A percentile compares a stretch with the other conserved stretches of the same genome.
Conservation (phyloP, 1,139 yeast species). For the Debaryomyces sp. region DNA sequence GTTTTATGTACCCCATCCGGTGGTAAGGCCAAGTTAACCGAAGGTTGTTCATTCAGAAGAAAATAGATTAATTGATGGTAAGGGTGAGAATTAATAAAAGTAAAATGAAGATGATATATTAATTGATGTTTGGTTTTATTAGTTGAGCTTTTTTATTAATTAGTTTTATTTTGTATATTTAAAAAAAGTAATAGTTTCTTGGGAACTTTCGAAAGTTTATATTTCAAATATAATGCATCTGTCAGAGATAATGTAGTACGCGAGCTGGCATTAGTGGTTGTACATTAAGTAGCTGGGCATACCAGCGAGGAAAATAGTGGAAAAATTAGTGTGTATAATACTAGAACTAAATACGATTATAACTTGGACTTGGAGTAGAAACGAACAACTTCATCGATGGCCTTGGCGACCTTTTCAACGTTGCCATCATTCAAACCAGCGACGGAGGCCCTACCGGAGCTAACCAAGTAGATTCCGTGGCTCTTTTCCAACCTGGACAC, state of each 20-base stretch:
- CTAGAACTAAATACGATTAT: conserved; percentile 15
- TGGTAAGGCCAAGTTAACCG: conserved; percentile 97
- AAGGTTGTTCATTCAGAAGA: conserved; percentile 97
- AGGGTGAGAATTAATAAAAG: conserved; percentile 7
- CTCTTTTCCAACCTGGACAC: conserved; percentile 75
- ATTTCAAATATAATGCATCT: conserved; percentile 9
- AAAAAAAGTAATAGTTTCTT: conserved; percentile 5
- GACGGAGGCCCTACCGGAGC: conserved; percentile 90
- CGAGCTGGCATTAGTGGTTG: not conserved
- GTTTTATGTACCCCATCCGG: conserved; percentile 97
- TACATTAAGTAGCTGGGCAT: not conserved
- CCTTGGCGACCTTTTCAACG: conserved; percentile 76
- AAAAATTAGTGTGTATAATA: not conserved
- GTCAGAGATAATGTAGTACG: conserved; percentile 1
- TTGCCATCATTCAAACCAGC: conserved; percentile 89
- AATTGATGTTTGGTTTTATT: conserved; percentile 8
- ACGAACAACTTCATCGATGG: conserved; percentile 78
- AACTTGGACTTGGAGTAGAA: conserved; percentile 37
- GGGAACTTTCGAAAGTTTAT: conserved; percentile 6
- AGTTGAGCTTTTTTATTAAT: conserved; percentile 4
- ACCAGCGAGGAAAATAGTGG: not conserved
- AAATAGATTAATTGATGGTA: conserved; percentile 53
- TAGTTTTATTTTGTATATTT: conserved; percentile 8
- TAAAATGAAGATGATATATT: conserved; percentile 4
- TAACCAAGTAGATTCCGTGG: conserved; percentile 77